These are phyloP conservation scores for Fusarium equiseti DNA, from an alignment of 2,329 filamentous ascomycete genomes.

Conservation along the genomic window DNA sequence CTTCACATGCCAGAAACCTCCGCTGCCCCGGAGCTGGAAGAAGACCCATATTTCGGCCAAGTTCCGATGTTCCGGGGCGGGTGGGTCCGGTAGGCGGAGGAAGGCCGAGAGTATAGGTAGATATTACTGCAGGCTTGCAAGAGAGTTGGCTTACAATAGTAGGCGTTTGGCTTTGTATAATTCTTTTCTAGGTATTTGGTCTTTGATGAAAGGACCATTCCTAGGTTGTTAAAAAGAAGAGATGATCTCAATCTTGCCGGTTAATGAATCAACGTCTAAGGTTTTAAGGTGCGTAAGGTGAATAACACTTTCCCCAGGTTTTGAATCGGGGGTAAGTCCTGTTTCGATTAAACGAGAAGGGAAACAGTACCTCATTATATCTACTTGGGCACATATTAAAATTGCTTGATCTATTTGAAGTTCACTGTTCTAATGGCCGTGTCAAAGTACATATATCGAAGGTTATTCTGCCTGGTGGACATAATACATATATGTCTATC, in stretches of 20 bases:
- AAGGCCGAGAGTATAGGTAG: constrained; percentile 38
- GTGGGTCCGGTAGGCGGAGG: constrained; percentile 38
- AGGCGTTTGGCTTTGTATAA: not conserved
- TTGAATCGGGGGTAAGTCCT: not conserved
- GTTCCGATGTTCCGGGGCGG: constrained; percentile 42
- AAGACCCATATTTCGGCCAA: constrained; percentile 43
- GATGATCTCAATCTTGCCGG: not conserved
- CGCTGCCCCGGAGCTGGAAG: constrained; percentile 46
- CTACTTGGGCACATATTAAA: not conserved
- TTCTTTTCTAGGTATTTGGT: not conserved
- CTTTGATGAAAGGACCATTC: not conserved
- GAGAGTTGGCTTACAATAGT: not conserved
- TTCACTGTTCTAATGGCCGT: not conserved
- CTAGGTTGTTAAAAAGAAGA: not conserved
- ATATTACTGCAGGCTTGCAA: constrained; percentile 1
- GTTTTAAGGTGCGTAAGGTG: constrained; percentile 17
- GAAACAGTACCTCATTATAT: not conserved
- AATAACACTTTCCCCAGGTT: constrained; percentile 26
- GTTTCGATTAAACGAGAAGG: not conserved
- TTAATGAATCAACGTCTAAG: not conserved
- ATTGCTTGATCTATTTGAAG: not conserved
- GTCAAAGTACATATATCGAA: not conserved
- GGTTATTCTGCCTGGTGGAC: not conserved
- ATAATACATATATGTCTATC: not conserved
- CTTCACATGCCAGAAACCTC: constrained; percentile 51